Base-by-base conservation (phyloP, 495 filamentous ascomycete species). In the Collariella sp. region DNA sequence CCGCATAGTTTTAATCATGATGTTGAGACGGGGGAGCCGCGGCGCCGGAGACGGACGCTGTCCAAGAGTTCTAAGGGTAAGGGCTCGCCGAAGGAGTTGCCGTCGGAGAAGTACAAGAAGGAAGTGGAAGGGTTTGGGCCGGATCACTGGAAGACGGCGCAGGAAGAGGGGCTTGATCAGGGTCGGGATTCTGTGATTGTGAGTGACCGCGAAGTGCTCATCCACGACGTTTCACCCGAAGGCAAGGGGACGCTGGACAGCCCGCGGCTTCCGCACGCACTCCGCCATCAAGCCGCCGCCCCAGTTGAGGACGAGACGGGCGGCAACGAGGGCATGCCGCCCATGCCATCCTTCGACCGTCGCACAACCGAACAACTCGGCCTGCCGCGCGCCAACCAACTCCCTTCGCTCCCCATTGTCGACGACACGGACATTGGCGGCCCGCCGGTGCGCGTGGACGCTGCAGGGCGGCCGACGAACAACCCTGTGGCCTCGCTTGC, bases 341-440 rank as follows among this genome's bases (percentile, higher is more conserved):
- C 84, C 1, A 67, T 74, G 42, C 76, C 73, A 13, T 55, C 70
- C 7, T 64, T 79, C 16, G 65, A 71, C 22, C 67, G 78, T 20
- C 68, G 74, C 47, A 79, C 76, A 31, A 80, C 81, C 6, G 63
- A 70, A 10, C 69, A 75, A 47, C 67, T 83, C n/a, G 82, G 82
- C 5, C 70, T 86, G 1, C 69, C 79, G 10, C 72, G 76, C 22
- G 70, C 80, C n/a, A 83, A 81, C 40, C 82, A 84, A 56, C 73
- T 88, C 15, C 83, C 87, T 13, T 68, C 80, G 10, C 68, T 89
- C 5, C 84, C 87, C 0, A 60, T 76, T 0, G 75, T 75, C 15
- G 87, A 88, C 58, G 91, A 95, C 57, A 85, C 83, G 2, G 91
- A 95, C 65, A 88, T 85, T 62, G 86, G 83, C 12, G 85, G 87